These are phyloP conservation scores for Hyphopichia wangnamkhiaoensis DNA, from an alignment of 1,139 yeast species.

Conservation along the genomic window DNA sequence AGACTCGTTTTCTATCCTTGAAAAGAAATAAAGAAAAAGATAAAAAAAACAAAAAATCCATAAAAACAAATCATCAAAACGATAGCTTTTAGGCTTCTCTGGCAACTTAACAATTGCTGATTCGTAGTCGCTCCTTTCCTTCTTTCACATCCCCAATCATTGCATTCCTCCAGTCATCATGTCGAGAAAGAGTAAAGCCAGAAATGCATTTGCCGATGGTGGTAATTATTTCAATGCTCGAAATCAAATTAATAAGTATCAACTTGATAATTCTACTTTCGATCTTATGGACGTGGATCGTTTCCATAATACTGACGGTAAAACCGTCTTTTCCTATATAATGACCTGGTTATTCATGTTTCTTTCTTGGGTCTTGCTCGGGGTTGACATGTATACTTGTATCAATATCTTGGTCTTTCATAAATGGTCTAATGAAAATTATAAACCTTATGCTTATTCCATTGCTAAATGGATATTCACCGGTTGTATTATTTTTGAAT, in stretches of 20 bases:
- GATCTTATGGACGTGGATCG: conserved; percentile 41
- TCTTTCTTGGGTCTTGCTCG: conserved; percentile 60
- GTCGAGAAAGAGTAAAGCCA: neutral
- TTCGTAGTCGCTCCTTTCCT: no score
- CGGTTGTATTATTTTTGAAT: conserved; percentile 78
- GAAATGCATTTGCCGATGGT: neutral
- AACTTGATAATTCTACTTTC: conserved; percentile 43
- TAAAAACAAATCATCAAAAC: neutral
- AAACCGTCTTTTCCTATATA: conserved; percentile 57
- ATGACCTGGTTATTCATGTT: conserved; percentile 52
- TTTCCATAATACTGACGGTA: conserved; percentile 55
- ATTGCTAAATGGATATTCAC: conserved; percentile 79
- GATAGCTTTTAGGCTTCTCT: no score
- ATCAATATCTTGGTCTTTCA: conserved; percentile 72
- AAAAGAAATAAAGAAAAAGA: neutral
- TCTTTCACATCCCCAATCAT: neutral
- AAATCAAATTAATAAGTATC: conserved; percentile 32
- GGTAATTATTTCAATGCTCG: conserved; percentile 13
- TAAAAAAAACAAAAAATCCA: neutral
- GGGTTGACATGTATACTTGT: conserved; percentile 79
- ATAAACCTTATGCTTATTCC: conserved; percentile 58
- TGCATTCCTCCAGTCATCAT: neutral
- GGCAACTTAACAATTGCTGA: no score
- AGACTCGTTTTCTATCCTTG: no score
- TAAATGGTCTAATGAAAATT: conserved; percentile 64